Evolutionary conservation across 805 yeast genomes (phyloP).

Genomic region (Myxozyma vanderwaltii): DNA sequence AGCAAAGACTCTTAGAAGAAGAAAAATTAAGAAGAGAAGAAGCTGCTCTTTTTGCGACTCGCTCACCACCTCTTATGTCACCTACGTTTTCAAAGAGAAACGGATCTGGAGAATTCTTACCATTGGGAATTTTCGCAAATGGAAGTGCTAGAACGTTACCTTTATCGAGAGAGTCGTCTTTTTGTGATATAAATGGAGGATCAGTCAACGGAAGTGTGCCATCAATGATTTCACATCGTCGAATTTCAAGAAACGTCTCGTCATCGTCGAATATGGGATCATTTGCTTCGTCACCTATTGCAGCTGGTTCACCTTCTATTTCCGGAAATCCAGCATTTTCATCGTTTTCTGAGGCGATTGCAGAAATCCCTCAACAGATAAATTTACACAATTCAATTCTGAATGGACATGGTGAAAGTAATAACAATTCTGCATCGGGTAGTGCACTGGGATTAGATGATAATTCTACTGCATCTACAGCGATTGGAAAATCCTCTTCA

Average conservation of each 20-base stretch:
- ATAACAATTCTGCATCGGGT: conserved; percentile 1
- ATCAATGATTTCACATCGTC: conserved; percentile 25
- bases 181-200: conserved; percentile 13
- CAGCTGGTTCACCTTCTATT: background rate
- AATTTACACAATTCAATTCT: conserved; percentile 12
- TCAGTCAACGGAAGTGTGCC: conserved; percentile 1
- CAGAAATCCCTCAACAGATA: conserved; percentile 14
- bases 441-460: conserved; percentile 18
- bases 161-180: conserved; percentile 24
- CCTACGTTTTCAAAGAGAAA: conserved; percentile 22
- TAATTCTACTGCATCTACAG: conserved; percentile 27
- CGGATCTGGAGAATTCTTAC: conserved; percentile 1
- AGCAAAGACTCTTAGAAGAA: conserved; percentile 27
- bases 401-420: background rate
- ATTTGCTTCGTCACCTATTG: conserved; percentile 6
- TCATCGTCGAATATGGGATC: conserved; percentile 1
- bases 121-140: background rate
- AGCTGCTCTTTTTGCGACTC: background rate
- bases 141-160: conserved; percentile 1
- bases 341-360: conserved; percentile 27
- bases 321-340: conserved; percentile 29
- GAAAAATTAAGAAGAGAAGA: conserved; percentile 34
- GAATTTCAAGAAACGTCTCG: conserved; percentile 14
- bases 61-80: conserved; percentile 22
- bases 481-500: conserved; percentile 55